Percentiles rank a stretch among this genome's conserved stretches.
Conservation (phyloP, 2,329 filamentous ascomycete genomes). For the Fonsecaea pedrosoi region DNA sequence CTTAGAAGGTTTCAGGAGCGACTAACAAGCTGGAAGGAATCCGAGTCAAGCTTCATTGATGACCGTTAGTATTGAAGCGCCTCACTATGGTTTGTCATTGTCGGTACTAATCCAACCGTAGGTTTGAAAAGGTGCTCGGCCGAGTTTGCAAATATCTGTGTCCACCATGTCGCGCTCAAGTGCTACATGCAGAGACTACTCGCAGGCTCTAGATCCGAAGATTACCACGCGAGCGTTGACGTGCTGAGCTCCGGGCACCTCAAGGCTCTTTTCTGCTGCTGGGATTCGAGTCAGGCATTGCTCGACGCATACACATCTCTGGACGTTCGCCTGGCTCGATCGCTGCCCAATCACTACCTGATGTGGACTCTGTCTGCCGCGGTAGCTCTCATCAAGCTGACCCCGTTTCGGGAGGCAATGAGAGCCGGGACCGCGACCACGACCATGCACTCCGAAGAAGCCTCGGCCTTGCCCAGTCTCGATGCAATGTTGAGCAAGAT, state of each 20-base stretch:
- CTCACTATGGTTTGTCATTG: not conserved
- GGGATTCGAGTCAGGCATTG: constrained; percentile 67
- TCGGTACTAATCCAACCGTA: not conserved
- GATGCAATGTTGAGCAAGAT: constrained; percentile 73
- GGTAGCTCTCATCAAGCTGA: constrained; percentile 75
- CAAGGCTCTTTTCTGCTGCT: constrained; percentile 65
- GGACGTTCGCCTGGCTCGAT: constrained; percentile 64
- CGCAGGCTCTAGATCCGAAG: not conserved
- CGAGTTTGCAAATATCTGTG: constrained; percentile 4
- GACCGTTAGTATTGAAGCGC: not conserved
- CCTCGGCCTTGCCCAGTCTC: constrained; percentile 69
- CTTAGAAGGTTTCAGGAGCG: constrained; percentile 15
- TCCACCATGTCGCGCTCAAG: constrained; percentile 10
- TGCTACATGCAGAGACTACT: constrained; percentile 33
- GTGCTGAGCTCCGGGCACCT: not conserved
- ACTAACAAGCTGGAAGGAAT: constrained; percentile 27
- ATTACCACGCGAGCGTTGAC: not conserved
- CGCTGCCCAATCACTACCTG: constrained; percentile 72
- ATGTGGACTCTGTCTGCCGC: constrained; percentile 73
- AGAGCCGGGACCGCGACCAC: constrained; percentile 54
- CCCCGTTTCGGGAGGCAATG: constrained; percentile 63
- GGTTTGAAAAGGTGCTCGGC: constrained; percentile 2
- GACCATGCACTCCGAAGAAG: constrained; percentile 64
- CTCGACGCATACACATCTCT: constrained; percentile 69
- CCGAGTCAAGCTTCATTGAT: not conserved